Conservation (phyloP, 2,329 filamentous ascomycete genomes). For the Alternaria conjuncta region DNA sequence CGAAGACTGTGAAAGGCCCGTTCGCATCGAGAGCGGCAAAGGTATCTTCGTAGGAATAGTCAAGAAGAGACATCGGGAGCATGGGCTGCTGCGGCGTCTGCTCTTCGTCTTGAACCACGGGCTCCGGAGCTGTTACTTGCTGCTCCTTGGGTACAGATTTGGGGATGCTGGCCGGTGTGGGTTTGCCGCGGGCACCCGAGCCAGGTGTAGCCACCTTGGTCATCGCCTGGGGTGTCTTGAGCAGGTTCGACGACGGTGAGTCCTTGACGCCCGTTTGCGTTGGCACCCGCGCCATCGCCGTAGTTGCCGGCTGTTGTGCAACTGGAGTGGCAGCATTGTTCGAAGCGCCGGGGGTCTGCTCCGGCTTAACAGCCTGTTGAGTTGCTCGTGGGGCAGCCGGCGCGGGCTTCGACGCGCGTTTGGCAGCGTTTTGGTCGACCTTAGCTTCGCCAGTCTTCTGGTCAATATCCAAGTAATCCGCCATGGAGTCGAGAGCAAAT, state of each 20-base stretch:
- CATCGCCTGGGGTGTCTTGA: slow-evolving; percentile 47
- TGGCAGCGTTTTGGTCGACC: slow-evolving; percentile 29
- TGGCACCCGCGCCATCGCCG: slow-evolving; percentile 47
- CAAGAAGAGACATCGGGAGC: slow-evolving; percentile 36
- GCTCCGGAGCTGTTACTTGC: slow-evolving; percentile 19
- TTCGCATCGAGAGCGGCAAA: slow-evolving; percentile 42
- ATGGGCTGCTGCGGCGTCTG: slow-evolving; percentile 26
- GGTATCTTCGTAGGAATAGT: slow-evolving; percentile 43
- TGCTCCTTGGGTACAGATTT: slow-evolving; percentile 37
- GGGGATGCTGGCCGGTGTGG: slow-evolving; percentile 38
- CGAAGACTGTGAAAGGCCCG: slow-evolving; percentile 39
- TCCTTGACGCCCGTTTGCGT: slow-evolving; percentile 48
- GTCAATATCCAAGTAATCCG: slow-evolving; percentile 58
- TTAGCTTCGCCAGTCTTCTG: slow-evolving; percentile 51
- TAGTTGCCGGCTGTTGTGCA: slow-evolving; percentile 36
- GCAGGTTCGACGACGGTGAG: slow-evolving; percentile 45
- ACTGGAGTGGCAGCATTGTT: slow-evolving; percentile 47
- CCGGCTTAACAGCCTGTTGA: slow-evolving; percentile 39
- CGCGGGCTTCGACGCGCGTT: slow-evolving; percentile 29
- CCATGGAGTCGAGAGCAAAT: slow-evolving; percentile 62
- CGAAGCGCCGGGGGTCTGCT: slow-evolving; percentile 40
- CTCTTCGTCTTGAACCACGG: slow-evolving; percentile 30
- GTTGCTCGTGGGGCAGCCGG: slow-evolving; percentile 30
- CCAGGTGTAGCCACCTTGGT: slow-evolving; percentile 45
- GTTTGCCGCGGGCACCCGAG: slow-evolving; percentile 38